Evolutionary conservation across 305 asterid genomes (phyloP).

Genomic region (Rubia peregrina): DNA sequence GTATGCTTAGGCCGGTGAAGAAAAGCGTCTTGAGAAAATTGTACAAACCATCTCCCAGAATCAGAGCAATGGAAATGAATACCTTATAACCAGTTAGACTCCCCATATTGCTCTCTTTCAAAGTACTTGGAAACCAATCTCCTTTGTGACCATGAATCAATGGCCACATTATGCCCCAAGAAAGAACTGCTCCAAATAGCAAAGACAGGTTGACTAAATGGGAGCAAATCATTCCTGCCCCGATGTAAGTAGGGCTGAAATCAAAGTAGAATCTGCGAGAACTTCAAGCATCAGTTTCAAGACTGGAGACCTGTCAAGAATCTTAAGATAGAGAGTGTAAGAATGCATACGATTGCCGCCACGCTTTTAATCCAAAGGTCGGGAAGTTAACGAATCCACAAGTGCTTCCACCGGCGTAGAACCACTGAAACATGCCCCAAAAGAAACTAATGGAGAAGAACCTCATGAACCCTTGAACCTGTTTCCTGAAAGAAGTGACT

Average conservation of each 20-base stretch:
- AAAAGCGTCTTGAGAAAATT: conserved; percentile 62
- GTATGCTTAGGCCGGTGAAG: conserved; percentile 48
- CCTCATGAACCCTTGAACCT: conserved; percentile 35
- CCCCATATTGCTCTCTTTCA: conserved; percentile 67
- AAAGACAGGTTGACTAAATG: conserved; percentile 71
- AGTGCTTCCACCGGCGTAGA: conserved; percentile 31
- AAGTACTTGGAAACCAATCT: conserved; percentile 52
- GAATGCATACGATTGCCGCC: conserved; percentile 22
- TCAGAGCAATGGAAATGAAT: conserved; percentile 77
- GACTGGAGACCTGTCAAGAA: not conserved
- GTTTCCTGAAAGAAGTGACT: conserved; percentile 25
- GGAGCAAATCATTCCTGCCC: conserved; percentile 96
- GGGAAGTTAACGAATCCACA: conserved; percentile 40
- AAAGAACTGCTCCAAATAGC: conserved; percentile 79
- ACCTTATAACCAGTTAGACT: conserved; percentile 86
- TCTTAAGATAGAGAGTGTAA: not conserved
- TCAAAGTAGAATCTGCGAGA: conserved; percentile 84
- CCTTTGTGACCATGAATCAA: conserved; percentile 49
- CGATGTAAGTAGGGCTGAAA: conserved; percentile 76
- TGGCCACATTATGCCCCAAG: conserved; percentile 97
- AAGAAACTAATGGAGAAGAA: conserved; percentile 37
- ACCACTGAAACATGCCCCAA: conserved; percentile 45
- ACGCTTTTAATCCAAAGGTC: conserved; percentile 35
- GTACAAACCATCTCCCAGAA: conserved; percentile 88
- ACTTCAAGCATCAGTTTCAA: conserved; percentile 8